phyloP scores from a whole-genome alignment of 1,284 basidiomycete genomes.

The Cryptococcus sp. region DNA sequence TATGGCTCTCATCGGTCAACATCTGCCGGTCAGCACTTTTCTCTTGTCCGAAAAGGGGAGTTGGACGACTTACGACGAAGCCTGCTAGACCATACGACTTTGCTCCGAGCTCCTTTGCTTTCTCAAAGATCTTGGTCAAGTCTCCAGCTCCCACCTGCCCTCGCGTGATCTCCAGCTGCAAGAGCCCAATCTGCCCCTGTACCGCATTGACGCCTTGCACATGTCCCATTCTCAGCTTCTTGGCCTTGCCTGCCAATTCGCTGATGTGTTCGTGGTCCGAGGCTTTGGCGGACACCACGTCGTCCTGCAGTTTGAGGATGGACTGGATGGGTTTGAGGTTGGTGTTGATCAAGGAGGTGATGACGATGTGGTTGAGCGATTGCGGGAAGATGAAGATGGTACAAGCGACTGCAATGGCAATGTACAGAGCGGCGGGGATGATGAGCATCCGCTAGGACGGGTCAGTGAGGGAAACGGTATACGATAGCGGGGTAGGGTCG shows the following conservation, averaged over 20 bases:
- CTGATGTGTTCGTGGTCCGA: constrained; percentile 30
- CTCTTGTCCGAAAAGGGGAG: not conserved
- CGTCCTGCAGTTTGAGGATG: constrained; percentile 39
- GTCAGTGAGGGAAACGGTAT: no score
- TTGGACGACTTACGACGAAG: constrained; percentile 27
- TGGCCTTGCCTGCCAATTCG: constrained; percentile 18
- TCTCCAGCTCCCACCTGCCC: constrained; percentile 46
- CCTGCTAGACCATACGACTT: constrained; percentile 30
- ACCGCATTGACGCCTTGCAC: constrained; percentile 26
- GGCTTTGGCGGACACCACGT: constrained; percentile 29
- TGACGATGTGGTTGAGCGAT: constrained; percentile 56
- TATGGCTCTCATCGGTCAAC: constrained; percentile 29
- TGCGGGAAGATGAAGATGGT: constrained; percentile 67
- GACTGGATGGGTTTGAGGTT: constrained; percentile 33
- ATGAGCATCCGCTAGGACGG: constrained; percentile 49
- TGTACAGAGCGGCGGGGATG: constrained; percentile 57
- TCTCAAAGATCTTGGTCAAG: constrained; percentile 36
- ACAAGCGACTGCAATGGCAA: constrained; percentile 56
- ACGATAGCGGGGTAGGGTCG: no score
- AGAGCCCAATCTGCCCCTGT: constrained; percentile 30
- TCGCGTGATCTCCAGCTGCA: constrained; percentile 49
- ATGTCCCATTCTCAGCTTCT: constrained; percentile 18
- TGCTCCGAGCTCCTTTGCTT: constrained; percentile 33
- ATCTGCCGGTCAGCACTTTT: constrained; percentile 13
- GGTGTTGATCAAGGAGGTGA: constrained; percentile 27